Base-by-base conservation (phyloP, 2,329 filamentous ascomycete genomes). In the Colletotrichum tofieldiae region DNA sequence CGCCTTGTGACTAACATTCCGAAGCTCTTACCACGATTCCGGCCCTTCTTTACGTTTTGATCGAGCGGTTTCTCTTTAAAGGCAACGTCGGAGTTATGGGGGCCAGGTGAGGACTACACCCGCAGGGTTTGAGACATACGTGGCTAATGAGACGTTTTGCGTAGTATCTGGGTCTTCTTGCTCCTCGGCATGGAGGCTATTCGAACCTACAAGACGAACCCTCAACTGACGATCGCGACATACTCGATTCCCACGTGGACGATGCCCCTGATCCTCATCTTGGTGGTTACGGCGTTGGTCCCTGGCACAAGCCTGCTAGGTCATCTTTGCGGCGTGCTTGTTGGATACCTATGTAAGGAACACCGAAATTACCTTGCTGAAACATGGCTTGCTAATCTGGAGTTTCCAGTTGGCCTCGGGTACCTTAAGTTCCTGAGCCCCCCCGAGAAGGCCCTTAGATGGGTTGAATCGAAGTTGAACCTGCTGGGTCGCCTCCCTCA, bases 351-450 rank as follows among this genome's bases (percentile, higher is more conserved):
- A 60, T 96, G 95, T 94, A 86, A 83, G 92, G 86, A 18, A 51
- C 5, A 37, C 29, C n/a, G 12, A 11, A 11, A 6, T 8, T 37
- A 6, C 35, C 18, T 16, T 26, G 39, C 37, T 12, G 47, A 26
- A n/a, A 54, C 55, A 11, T 23, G 23, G 5, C 77, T 81, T 62
- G 51, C 77, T 81, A 63, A 81, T 64, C 56, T 16, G 66, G 18
- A 60, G 9, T 54, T 20, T 47, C 12, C 75, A 95, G 93, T 92
- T 85, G 96, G 94, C 3, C 85, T 97, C 71, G 95, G 95, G 59
- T 97, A 95, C 80, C 90, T 98, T 77, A 95, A 94, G 81, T 93
- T 97, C 78, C 88, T 98, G 51, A 93, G 94, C 20, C 96, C 96
- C 29, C 95, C 94, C 2, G 96, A 98, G 83, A 93, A 93, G 88